A percentile compares a stretch with the other conserved stretches of the same genome.
Evolutionary conservation across 75 land plant species (phyloP).

Genomic region (Cunninghamia lanceolata): DNA sequence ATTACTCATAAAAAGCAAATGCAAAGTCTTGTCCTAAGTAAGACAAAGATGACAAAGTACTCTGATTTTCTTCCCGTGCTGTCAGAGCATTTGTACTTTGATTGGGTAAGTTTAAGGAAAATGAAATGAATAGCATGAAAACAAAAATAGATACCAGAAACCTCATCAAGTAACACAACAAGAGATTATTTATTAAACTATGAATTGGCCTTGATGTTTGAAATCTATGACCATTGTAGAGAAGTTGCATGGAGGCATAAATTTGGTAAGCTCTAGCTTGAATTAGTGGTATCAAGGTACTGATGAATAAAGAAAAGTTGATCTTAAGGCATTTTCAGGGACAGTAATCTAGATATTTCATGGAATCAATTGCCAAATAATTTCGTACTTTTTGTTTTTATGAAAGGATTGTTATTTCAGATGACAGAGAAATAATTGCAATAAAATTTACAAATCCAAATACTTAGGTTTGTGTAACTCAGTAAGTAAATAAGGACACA

Average conservation of each 20-base stretch:
- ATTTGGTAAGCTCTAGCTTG: background rate
- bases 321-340: background rate
- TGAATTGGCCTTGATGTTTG: background rate
- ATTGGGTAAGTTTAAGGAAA: no score
- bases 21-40: no score
- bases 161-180: no score
- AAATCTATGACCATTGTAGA: background rate
- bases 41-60: no score
- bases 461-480: background rate
- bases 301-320: background rate
- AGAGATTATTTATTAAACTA: no score
- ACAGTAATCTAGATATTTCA: background rate
- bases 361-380: background rate
- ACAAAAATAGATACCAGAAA: no score
- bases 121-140: no score
- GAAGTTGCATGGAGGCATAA: background rate
- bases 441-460: background rate
- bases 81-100: no score
- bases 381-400: background rate
- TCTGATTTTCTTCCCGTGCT: no score
- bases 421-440: no score
- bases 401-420: background rate
- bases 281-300: background rate
- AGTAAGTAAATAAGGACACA: background rate
- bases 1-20: no score